Percentiles rank a stretch among this genome's conserved stretches.
Conservation (phyloP, 768 basidiomycete genomes). For the Auricularia heimuer region DNA sequence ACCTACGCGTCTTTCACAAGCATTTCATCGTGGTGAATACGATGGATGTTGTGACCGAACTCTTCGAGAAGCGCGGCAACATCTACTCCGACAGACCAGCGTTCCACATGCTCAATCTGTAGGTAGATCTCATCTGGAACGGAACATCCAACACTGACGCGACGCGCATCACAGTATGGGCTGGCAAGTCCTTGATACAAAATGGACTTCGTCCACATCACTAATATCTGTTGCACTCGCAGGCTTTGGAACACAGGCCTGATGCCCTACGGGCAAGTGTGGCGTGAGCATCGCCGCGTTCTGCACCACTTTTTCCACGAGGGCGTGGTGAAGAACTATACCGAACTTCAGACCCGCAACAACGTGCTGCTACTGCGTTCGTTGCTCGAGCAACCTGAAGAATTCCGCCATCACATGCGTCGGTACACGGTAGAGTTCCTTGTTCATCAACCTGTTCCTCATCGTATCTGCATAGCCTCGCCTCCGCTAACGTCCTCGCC, state of each 20-base stretch:
- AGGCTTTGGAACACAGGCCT: too few species aligned
- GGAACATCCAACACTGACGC: background rate
- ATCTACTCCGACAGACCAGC: conserved; percentile 9
- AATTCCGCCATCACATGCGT: background rate
- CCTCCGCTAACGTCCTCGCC: conserved; percentile 31
- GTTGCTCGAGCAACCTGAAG: too few species aligned
- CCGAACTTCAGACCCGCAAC: too few species aligned
- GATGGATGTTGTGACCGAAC: conserved; percentile 25
- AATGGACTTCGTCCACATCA: background rate
- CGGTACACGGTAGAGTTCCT: background rate
- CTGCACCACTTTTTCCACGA: too few species aligned
- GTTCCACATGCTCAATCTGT: too few species aligned
- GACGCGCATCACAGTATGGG: background rate
- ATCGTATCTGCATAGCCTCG: conserved; percentile 21
- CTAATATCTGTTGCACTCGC: background rate
- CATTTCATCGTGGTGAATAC: conserved; percentile 30
- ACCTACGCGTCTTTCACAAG: background rate
- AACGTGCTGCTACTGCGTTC: too few species aligned
- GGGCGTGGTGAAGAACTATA: too few species aligned
- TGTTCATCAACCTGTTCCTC: background rate
- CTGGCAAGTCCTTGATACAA: background rate
- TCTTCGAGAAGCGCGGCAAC: conserved; percentile 31
- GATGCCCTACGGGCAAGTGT: too few species aligned
- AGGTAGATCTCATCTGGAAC: background rate
- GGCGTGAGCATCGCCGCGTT: too few species aligned